These are phyloP conservation scores for Elsinoe batatas DNA, from an alignment of 2,329 filamentous ascomycete species.

Conservation along the genomic window DNA sequence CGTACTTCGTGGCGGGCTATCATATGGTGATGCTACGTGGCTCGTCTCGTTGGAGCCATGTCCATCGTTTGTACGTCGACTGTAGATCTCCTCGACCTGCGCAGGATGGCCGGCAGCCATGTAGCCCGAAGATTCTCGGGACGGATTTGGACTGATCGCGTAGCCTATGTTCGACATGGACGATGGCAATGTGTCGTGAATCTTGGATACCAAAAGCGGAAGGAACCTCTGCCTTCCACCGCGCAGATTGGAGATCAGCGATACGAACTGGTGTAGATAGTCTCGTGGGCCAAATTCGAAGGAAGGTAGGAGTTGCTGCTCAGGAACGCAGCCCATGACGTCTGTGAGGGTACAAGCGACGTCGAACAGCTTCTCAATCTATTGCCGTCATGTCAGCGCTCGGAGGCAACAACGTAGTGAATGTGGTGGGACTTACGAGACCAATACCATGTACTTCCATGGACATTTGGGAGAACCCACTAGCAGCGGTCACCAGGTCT, in stretches of 20 bases:
- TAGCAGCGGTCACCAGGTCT: slow-evolving; percentile 52
- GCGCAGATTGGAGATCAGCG: slow-evolving; percentile 59
- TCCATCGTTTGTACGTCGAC: background rate
- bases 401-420: background rate
- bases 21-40: slow-evolving; percentile 9
- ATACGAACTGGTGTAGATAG: slow-evolving; percentile 59
- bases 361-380: slow-evolving; percentile 74
- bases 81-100: slow-evolving; percentile 3
- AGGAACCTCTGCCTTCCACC: slow-evolving; percentile 67
- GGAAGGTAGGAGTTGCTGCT: slow-evolving; percentile 33
- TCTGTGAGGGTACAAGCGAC: slow-evolving; percentile 64
- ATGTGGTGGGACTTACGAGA: slow-evolving; percentile 46
- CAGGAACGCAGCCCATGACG: slow-evolving; percentile 53
- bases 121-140: background rate
- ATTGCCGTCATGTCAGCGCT: slow-evolving; percentile 11
- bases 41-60: slow-evolving; percentile 3
- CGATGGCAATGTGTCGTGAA: slow-evolving; percentile 46
- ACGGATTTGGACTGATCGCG: slow-evolving; percentile 1
- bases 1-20: slow-evolving; percentile 7
- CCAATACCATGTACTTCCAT: slow-evolving; percentile 68
- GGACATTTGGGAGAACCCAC: slow-evolving; percentile 59
- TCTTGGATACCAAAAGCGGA: slow-evolving; percentile 65
- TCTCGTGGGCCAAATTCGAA: slow-evolving; percentile 62
- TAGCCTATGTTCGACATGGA: slow-evolving; percentile 13
- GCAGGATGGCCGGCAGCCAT: background rate